phyloP scores from a whole-genome alignment of 257 asterid genomes.

The Scutellaria baicalensis region DNA sequence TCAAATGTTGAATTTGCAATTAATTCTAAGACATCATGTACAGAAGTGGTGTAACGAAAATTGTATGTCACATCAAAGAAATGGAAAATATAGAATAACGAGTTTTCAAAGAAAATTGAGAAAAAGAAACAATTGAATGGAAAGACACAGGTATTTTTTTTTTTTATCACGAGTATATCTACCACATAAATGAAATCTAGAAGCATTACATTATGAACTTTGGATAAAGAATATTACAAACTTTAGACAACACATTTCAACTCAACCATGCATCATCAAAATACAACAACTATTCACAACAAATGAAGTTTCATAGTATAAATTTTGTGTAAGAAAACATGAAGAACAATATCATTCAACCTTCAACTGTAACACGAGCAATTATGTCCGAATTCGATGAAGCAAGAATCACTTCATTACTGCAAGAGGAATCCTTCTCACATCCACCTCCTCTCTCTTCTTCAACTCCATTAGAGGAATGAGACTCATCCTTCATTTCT shows the following conservation, averaged over 20 bases:
- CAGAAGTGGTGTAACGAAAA: too few relatives aligned
- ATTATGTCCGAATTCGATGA: constrained; percentile 14
- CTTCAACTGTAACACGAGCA: constrained; percentile 39
- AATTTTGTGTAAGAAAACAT: background rate
- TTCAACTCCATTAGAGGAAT: constrained; percentile 7
- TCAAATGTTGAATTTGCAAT: too few relatives aligned
- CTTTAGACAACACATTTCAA: background rate
- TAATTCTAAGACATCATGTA: too few relatives aligned
- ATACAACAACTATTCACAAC: constrained; percentile 30
- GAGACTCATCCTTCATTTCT: constrained; percentile 15
- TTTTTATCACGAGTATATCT: background rate
- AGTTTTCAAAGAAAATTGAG: too few relatives aligned
- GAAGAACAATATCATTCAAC: constrained; percentile 11
- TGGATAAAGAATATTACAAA: background rate
- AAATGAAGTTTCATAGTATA: background rate
- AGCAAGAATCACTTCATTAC: constrained; percentile 11
- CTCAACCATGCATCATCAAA: constrained; percentile 14
- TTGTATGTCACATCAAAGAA: too few relatives aligned
- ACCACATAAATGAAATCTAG: background rate
- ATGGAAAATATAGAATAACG: too few relatives aligned
- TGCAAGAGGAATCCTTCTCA: constrained; percentile 9
- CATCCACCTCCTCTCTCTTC: background rate
- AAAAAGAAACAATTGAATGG: too few relatives aligned
- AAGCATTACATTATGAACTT: background rate
- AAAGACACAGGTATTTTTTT: too few relatives aligned